A percentile compares a stretch with the other conserved stretches of the same genome.
phyloP scores from a whole-genome alignment of 306 rosid genomes.

The Casuarina cunninghamiana region DNA sequence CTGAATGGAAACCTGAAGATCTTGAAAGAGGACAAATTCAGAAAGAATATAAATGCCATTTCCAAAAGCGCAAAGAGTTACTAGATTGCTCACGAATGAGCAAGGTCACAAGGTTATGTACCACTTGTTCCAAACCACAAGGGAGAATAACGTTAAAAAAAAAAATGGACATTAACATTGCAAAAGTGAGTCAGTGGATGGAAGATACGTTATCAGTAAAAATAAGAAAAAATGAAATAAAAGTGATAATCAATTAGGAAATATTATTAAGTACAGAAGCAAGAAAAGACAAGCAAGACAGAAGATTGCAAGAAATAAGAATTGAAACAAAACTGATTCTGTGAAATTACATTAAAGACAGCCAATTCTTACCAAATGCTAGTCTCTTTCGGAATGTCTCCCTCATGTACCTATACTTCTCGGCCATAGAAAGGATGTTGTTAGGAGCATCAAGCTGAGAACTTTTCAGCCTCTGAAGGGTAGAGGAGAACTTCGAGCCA shows the following conservation, averaged over 20 bases:
- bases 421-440: slow-evolving; percentile 75
- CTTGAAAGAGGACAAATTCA: not conserved
- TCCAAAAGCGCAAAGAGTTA: not conserved
- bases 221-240: not conserved
- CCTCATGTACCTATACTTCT: slow-evolving; percentile 86
- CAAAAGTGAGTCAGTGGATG: not conserved
- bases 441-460: slow-evolving; percentile 64
- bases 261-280: not conserved
- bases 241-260: not conserved
- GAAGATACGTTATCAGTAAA: not conserved
- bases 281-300: not conserved
- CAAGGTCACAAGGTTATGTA: not conserved
- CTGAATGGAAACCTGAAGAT: not conserved
- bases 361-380: slow-evolving; percentile 73
- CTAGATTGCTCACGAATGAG: not conserved
- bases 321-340: not conserved
- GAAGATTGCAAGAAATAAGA: not conserved
- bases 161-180: not conserved
- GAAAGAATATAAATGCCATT: not conserved
- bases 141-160: not conserved
- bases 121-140: not conserved
- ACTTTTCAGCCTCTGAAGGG: slow-evolving; percentile 63
- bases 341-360: not conserved
- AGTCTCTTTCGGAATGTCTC: slow-evolving; percentile 79
- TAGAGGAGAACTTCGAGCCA: slow-evolving; percentile 68